A percentile compares a stretch with the other conserved stretches of the same genome.
These are phyloP conservation scores for Cyclaneusma minus DNA, from an alignment of 2,329 filamentous ascomycete genomes.

Conservation along the genomic window DNA sequence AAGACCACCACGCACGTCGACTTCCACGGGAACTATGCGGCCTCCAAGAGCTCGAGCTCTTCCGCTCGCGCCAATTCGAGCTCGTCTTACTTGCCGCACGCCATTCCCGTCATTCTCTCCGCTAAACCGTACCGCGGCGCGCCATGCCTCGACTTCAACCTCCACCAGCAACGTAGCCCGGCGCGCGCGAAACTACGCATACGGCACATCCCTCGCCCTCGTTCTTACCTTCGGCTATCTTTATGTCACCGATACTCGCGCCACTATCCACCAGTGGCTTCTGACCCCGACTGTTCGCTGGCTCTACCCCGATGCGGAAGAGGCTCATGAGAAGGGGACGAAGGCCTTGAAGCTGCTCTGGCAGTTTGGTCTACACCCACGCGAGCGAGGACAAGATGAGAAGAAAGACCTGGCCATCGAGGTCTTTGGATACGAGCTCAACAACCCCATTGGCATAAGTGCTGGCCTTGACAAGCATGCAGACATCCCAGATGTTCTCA, in stretches of 20 bases:
- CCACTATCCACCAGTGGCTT: conserved; percentile 52
- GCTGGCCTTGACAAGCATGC: conserved; percentile 91
- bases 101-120: too few species aligned
- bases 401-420: conserved; percentile 24
- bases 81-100: too few species aligned
- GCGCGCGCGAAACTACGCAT: conserved; percentile 34
- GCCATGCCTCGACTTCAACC: too few species aligned
- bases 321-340: conserved; percentile 76
- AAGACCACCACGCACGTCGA: too few species aligned
- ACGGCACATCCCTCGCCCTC: conserved; percentile 36
- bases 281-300: conserved; percentile 50
- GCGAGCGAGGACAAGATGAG: conserved; percentile 49
- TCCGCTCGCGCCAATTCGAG: too few species aligned
- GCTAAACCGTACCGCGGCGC: too few species aligned
- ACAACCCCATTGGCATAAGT: conserved; percentile 88
- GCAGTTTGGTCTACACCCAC: conserved; percentile 59
- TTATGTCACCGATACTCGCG: conserved; percentile 61
- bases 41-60: too few species aligned
- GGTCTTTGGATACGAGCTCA: conserved; percentile 63
- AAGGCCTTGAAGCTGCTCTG: conserved; percentile 57
- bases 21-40: too few species aligned
- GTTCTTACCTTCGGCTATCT: conserved; percentile 35
- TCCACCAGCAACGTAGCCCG: too few species aligned
- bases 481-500: conserved; percentile 71
- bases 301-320: conserved; percentile 64